Percentiles rank a stretch among this genome's conserved stretches.
phyloP scores from a whole-genome alignment of 208 protist species.

The Leishmania gerbilli region DNA sequence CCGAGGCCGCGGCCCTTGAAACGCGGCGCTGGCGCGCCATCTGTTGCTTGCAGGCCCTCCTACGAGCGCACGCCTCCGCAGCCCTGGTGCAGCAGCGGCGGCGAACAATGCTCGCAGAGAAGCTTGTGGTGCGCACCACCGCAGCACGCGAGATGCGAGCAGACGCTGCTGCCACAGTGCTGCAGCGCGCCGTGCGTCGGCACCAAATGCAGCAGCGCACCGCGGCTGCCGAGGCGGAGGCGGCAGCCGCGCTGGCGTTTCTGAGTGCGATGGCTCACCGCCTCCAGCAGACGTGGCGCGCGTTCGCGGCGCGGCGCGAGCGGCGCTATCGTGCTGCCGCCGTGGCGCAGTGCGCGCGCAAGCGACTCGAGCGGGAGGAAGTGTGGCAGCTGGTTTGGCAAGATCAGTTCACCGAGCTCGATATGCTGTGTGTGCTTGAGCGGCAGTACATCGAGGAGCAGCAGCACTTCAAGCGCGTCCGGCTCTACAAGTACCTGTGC shows the following conservation, averaged over 20 bases:
- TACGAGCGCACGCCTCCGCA: constrained; percentile 15
- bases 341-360: constrained; percentile 10
- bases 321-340: constrained; percentile 17
- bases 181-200: constrained; percentile 48
- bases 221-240: constrained; percentile 22
- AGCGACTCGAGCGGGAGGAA: constrained; percentile 58
- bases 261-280: constrained; percentile 17
- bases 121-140: constrained; percentile 29
- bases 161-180: constrained; percentile 44
- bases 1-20: constrained; percentile 11
- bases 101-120: constrained; percentile 31
- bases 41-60: constrained; percentile 5
- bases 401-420: constrained; percentile 29
- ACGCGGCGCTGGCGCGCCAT: neutral
- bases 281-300: constrained; percentile 56
- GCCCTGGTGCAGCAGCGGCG: constrained; percentile 1
- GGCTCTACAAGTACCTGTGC: constrained; percentile 11
- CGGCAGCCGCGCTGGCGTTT: constrained; percentile 17
- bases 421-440: constrained; percentile 28
- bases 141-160: constrained; percentile 39
- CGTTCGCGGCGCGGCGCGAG: constrained; percentile 25
- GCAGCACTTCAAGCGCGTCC: constrained; percentile 24
- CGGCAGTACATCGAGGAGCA: constrained; percentile 36
- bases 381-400: constrained; percentile 32
- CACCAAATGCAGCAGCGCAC: constrained; percentile 20